These are phyloP conservation scores for Melocanna baccifera DNA, from an alignment of 176 grass and related monocot species.

Conservation along the genomic window DNA sequence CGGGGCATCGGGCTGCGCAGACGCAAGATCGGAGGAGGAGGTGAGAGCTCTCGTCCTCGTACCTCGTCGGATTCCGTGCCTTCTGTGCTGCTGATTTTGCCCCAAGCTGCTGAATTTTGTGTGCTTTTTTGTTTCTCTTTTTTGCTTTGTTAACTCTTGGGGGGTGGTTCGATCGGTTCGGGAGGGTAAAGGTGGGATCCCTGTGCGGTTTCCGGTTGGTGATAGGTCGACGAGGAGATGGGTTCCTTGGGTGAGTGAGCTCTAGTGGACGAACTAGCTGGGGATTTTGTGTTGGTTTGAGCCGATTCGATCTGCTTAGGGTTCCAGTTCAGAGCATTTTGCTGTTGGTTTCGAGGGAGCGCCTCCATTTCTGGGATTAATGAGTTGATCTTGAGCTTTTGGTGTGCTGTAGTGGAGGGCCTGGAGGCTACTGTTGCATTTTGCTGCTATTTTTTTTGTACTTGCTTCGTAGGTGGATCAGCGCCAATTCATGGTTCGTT, in stretches of 20 bases:
- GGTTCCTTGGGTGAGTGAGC: not conserved
- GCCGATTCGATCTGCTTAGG: conserved; percentile 8
- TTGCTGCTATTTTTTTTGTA: not conserved
- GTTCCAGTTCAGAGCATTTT: conserved; percentile 22
- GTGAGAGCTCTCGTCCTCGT: conserved; percentile 31
- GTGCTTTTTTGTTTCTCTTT: not conserved
- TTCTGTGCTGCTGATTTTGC: not conserved
- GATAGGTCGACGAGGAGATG: not conserved
- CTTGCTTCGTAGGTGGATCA: not conserved
- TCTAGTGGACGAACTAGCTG: not conserved
- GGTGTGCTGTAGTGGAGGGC: not conserved
- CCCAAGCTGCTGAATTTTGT: not conserved
- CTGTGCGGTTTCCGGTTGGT: not conserved
- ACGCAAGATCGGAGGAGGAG: conserved; percentile 45
- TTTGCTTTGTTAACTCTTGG: not conserved
- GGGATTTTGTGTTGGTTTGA: not conserved
- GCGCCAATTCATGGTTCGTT: not conserved
- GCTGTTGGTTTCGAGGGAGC: not conserved
- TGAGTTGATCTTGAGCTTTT: not conserved
- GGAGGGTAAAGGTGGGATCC: not conserved
- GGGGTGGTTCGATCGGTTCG: not conserved
- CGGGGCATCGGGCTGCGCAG: conserved; percentile 2
- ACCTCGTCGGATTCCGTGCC: not conserved
- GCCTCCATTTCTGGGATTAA: conserved; percentile 23
- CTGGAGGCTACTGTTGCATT: not conserved